Conservation (phyloP, 495 filamentous ascomycete genomes). For the Corynascus novoguineensis region DNA sequence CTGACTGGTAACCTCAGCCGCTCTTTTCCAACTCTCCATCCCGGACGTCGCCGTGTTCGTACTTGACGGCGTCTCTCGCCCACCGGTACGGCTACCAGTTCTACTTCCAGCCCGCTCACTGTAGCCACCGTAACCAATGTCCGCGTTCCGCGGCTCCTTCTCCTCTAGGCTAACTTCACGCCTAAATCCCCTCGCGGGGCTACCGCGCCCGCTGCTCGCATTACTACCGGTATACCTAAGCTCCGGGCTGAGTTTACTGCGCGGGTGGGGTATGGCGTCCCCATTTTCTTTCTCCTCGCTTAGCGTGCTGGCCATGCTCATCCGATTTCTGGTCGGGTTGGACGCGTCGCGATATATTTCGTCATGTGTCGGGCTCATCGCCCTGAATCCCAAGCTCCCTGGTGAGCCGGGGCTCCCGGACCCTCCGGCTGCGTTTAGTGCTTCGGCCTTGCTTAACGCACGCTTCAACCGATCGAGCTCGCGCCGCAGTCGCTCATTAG, state of each 20-base stretch:
- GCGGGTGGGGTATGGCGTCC: conserved; percentile 37
- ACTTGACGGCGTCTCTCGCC: conserved; percentile 32
- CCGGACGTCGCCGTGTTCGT: conserved; percentile 46
- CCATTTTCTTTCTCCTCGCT: conserved; percentile 82
- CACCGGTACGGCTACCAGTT: conserved; percentile 42
- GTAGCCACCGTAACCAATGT: conserved; percentile 24
- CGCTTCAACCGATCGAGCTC: conserved; percentile 93
- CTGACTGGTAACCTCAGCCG: conserved; percentile 97
- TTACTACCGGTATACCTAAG: conserved; percentile 43
- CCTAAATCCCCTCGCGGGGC: conserved; percentile 46
- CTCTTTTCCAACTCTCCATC: conserved; percentile 93
- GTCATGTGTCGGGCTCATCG: conserved; percentile 43
- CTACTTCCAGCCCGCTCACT: conserved; percentile 32
- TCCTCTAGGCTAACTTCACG: conserved; percentile 23
- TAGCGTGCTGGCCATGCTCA: conserved; percentile 66
- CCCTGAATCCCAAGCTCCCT: conserved; percentile 23
- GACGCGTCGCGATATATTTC: conserved; percentile 53
- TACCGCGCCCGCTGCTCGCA: conserved; percentile 51
- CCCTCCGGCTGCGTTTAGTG: conserved; percentile 34
- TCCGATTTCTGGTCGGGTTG: conserved; percentile 40
- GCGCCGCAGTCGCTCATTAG: conserved; percentile 71
- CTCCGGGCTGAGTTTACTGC: conserved; percentile 52
- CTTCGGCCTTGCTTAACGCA: conserved; percentile 52
- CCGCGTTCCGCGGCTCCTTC: conserved; percentile 19
- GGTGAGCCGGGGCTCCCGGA: conserved; percentile 39